Percentiles rank a stretch among this genome's conserved stretches.
Conservation (phyloP, 495 filamentous ascomycete genomes). For the Bryoglossum gracile region DNA sequence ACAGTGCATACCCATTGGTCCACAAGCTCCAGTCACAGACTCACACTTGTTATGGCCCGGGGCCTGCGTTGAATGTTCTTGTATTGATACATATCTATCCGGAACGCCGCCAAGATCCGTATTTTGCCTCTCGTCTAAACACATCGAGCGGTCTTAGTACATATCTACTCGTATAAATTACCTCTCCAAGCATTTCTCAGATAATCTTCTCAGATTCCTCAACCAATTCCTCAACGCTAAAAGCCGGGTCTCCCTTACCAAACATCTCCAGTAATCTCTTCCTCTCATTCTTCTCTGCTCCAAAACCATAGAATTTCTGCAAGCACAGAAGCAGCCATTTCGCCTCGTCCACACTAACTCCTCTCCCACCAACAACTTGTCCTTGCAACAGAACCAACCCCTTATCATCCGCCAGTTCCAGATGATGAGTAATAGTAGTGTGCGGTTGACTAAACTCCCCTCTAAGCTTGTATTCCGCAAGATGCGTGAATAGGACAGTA, state of each 20-base stretch:
- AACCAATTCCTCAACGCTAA: conserved; percentile 76
- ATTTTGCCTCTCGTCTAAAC: too few species aligned
- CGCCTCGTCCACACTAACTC: conserved; percentile 71
- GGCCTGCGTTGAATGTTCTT: too few species aligned
- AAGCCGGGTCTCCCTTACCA: conserved; percentile 62
- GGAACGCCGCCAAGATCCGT: too few species aligned
- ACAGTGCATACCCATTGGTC: too few species aligned
- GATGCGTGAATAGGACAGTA: conserved; percentile 85
- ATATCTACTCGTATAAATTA: conserved; percentile 1
- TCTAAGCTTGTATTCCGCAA: conserved; percentile 85
- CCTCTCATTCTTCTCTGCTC: conserved; percentile 40
- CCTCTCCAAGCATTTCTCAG: conserved; percentile 20
- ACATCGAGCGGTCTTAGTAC: too few species aligned
- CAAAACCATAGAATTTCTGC: conserved; percentile 85
- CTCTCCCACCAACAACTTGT: conserved; percentile 63
- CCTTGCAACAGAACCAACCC: conserved; percentile 82
- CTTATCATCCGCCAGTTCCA: conserved; percentile 64
- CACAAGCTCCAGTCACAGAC: too few species aligned
- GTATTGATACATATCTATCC: too few species aligned
- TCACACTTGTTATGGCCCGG: too few species aligned
- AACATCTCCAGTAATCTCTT: conserved; percentile 74
- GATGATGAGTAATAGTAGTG: conserved; percentile 85
- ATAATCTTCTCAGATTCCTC: conserved; percentile 76
- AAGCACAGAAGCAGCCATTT: conserved; percentile 87
- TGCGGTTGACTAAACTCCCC: conserved; percentile 87